Percentiles rank a stretch among this genome's conserved stretches.
Evolutionary conservation across 225 moss, liverwort and hornwort species (phyloP).

Genomic region (Neckera pumila): DNA sequence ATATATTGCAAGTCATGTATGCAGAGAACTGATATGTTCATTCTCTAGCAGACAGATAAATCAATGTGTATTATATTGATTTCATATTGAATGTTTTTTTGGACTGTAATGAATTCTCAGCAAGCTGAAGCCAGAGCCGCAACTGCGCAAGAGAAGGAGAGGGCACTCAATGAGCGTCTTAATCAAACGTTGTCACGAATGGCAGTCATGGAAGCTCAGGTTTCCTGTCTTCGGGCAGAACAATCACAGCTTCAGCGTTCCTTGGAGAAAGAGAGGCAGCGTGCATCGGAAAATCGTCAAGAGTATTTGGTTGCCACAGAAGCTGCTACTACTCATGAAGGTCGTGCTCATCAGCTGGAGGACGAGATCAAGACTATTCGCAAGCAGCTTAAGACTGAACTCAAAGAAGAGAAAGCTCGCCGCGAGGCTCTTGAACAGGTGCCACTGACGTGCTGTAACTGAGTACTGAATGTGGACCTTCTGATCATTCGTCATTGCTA

Average conservation of each 20-base stretch:
- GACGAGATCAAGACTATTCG: conserved; percentile 66
- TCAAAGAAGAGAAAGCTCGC: conserved; percentile 83
- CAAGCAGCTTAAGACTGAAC: conserved; percentile 53
- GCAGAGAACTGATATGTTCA: background rate
- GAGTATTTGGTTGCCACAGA: conserved; percentile 84
- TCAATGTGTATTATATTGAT: background rate
- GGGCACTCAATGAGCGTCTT: conserved; percentile 71
- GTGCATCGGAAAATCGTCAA: conserved; percentile 89
- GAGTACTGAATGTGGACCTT: background rate
- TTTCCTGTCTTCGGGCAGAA: conserved; percentile 87
- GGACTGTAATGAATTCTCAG: conserved; percentile 29
- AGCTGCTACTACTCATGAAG: conserved; percentile 72
- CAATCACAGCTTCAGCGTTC: conserved; percentile 80
- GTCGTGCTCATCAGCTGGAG: conserved; percentile 83
- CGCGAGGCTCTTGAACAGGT: conserved; percentile 95
- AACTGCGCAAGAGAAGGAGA: conserved; percentile 84
- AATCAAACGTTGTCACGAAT: conserved; percentile 87
- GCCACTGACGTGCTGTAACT: background rate
- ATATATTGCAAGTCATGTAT: background rate
- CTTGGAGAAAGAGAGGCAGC: conserved; percentile 93
- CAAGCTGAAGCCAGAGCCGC: conserved; percentile 92
- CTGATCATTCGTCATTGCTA: background rate
- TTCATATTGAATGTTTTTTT: background rate
- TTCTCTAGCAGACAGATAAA: background rate
- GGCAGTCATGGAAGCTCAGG: conserved; percentile 99